Percentiles rank a stretch among this genome's conserved stretches.
Evolutionary conservation across 208 protist genomes (phyloP).

Genomic region (Sergeia podlipaevii): DNA sequence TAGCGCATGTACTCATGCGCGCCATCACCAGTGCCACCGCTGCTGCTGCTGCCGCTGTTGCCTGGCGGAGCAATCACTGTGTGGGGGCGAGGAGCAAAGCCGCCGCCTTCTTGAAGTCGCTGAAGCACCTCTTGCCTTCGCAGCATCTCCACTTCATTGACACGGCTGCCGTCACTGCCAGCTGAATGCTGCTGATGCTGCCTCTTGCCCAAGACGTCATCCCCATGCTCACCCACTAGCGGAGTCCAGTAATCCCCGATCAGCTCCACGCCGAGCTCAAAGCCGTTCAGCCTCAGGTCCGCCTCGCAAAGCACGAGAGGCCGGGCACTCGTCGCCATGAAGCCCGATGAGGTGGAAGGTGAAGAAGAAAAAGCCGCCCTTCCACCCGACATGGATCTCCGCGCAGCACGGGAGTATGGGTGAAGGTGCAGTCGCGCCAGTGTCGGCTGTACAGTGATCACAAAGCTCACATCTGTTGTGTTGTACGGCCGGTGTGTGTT

Average conservation of each 20-base stretch:
- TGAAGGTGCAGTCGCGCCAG: conserved; percentile 77
- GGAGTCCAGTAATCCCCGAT: conserved; percentile 74
- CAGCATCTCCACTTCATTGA: too few species aligned
- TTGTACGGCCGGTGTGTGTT: conserved; percentile 4
- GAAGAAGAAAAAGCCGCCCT: too few species aligned
- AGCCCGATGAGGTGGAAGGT: background rate
- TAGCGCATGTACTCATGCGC: too few species aligned
- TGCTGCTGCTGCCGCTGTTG: conserved; percentile 6
- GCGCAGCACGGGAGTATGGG: too few species aligned
- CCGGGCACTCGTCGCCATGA: conserved; percentile 17
- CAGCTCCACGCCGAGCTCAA: conserved; percentile 81
- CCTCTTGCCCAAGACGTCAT: background rate
- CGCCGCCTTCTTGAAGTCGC: background rate
- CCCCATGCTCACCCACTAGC: conserved; percentile 32
- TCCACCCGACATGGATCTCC: too few species aligned
- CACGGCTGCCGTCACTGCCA: conserved; percentile 4
- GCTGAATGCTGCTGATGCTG: background rate
- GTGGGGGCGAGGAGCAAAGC: background rate
- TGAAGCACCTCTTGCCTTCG: background rate
- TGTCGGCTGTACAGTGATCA: conserved; percentile 71
- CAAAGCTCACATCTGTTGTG: conserved; percentile 34
- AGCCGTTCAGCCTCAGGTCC: conserved; percentile 50
- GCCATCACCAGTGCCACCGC: background rate
- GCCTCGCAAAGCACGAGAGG: conserved; percentile 77
- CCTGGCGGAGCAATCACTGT: background rate